These are phyloP conservation scores for Tylopilus felleus DNA, from an alignment of 768 basidiomycete species.

Conservation along the genomic window DNA sequence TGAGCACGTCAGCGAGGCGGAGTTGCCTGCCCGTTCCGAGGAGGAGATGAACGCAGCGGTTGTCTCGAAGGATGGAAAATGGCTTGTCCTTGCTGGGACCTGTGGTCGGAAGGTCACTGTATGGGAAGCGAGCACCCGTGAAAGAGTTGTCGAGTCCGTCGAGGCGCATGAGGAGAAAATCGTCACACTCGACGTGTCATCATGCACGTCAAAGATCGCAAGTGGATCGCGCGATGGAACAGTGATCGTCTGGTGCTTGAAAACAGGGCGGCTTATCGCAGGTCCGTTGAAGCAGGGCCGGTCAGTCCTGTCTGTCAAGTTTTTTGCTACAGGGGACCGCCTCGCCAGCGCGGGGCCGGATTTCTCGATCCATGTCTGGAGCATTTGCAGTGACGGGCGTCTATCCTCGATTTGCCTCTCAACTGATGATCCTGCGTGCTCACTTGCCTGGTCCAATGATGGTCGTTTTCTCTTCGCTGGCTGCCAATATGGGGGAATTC, in stretches of 20 bases:
- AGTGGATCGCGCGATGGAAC: constrained; percentile 21
- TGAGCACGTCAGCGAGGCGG: neutral
- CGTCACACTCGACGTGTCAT: constrained; percentile 20
- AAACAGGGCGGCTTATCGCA: constrained; percentile 11
- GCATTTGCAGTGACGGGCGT: neutral
- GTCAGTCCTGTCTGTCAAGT: constrained; percentile 13
- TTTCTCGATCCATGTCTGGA: constrained; percentile 11
- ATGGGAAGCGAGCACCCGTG: constrained; percentile 5
- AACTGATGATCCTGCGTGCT: constrained; percentile 7
- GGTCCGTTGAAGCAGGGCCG: constrained; percentile 17
- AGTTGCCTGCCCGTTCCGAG: neutral
- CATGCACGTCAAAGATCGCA: constrained; percentile 16
- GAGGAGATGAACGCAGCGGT: neutral
- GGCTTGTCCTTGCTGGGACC: constrained; percentile 6
- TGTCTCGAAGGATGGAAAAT: constrained; percentile 19
- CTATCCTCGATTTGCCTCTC: neutral
- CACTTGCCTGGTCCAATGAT: constrained; percentile 20
- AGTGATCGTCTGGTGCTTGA: constrained; percentile 21
- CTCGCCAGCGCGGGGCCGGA: constrained; percentile 14
- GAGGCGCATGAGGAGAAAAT: constrained; percentile 16
- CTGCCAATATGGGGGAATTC: constrained; percentile 10
- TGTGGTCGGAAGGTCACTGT: constrained; percentile 5
- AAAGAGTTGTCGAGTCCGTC: constrained; percentile 5
- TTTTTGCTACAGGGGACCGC: constrained; percentile 20
- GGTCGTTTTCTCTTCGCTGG: constrained; percentile 18